Evolutionary conservation across 352 stramenopile genomes (phyloP).

Genomic region (Globisporangium solare): DNA sequence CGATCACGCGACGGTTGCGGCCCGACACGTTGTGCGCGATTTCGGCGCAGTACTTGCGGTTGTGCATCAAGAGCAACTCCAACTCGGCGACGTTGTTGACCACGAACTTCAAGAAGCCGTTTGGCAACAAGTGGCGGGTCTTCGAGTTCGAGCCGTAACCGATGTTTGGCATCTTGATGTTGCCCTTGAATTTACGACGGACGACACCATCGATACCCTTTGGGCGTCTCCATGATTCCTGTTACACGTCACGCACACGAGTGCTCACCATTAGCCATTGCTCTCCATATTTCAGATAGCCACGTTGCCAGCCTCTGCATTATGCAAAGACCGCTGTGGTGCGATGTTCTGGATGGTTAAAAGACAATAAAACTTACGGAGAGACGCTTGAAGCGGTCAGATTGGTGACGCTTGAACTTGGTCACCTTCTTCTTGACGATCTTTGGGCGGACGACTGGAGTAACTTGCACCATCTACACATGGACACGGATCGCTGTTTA

Average conservation of each 20-base stretch:
- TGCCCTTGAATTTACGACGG: conserved; percentile 98
- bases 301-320: background rate
- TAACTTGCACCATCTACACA: conserved; percentile 88
- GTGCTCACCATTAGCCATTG: background rate
- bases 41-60: conserved; percentile 98
- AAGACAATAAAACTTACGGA: conserved; percentile 47
- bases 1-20: conserved; percentile 96
- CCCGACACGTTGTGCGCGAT: conserved; percentile 98
- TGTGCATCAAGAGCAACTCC: conserved; percentile 93
- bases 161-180: conserved; percentile 98
- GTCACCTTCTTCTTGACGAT: conserved; percentile 99
- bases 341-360: background rate
- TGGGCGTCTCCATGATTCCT: conserved; percentile 96
- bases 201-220: conserved; percentile 99
- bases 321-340: background rate
- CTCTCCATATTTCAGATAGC: background rate
- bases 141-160: conserved; percentile 99
- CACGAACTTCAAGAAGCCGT: conserved; percentile 99
- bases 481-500: conserved; percentile 6
- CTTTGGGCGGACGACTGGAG: conserved; percentile 83
- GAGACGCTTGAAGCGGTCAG: conserved; percentile 98
- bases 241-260: background rate
- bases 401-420: conserved; percentile 99
- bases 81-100: conserved; percentile 98
- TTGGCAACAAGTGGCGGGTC: conserved; percentile 96